Percentiles rank a stretch among this genome's conserved stretches.
These are phyloP conservation scores for Leccinum olivaceopallidum DNA, from an alignment of 768 basidiomycete species.

Conservation along the genomic window DNA sequence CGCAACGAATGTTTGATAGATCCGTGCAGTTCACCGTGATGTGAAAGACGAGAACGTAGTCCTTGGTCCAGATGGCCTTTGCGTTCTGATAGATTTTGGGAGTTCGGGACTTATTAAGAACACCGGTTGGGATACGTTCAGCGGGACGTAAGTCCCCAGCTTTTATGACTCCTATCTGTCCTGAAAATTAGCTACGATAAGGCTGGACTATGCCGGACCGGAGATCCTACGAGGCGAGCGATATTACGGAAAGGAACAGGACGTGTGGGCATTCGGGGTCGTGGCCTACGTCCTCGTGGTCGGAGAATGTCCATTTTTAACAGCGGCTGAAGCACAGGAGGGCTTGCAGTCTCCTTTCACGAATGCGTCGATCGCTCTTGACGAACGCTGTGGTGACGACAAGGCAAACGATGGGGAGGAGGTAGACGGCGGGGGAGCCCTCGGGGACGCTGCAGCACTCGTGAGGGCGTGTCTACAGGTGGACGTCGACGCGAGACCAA, in stretches of 20 bases:
- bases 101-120: slow-evolving; percentile 86
- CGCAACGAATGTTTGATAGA: slow-evolving; percentile 13
- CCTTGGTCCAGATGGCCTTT: slow-evolving; percentile 75
- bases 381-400: slow-evolving; percentile 77
- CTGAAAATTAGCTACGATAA: slow-evolving; percentile 31
- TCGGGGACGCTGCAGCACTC: slow-evolving; percentile 83
- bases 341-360: slow-evolving; percentile 77
- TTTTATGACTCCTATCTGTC: neutral
- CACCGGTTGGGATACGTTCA: slow-evolving; percentile 88
- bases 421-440: slow-evolving; percentile 76
- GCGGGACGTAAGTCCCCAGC: slow-evolving; percentile 73
- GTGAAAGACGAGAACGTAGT: slow-evolving; percentile 98
- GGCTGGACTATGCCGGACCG: slow-evolving; percentile 92
- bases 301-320: slow-evolving; percentile 91
- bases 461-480: slow-evolving; percentile 84
- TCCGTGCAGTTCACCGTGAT: slow-evolving; percentile 80
- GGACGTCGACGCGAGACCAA: slow-evolving; percentile 75
- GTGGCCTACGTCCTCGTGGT: slow-evolving; percentile 93
- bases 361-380: slow-evolving; percentile 71
- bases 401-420: slow-evolving; percentile 77
- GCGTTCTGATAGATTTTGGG: slow-evolving; percentile 96
- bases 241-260: slow-evolving; percentile 95
- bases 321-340: slow-evolving; percentile 87
- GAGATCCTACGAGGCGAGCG: slow-evolving; percentile 95
- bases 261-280: slow-evolving; percentile 98